Evolutionary conservation across 345 rosid genomes (phyloP), one percentile per base, ranked within the genome.

Genomic region (Clarkia xantiana): DNA sequence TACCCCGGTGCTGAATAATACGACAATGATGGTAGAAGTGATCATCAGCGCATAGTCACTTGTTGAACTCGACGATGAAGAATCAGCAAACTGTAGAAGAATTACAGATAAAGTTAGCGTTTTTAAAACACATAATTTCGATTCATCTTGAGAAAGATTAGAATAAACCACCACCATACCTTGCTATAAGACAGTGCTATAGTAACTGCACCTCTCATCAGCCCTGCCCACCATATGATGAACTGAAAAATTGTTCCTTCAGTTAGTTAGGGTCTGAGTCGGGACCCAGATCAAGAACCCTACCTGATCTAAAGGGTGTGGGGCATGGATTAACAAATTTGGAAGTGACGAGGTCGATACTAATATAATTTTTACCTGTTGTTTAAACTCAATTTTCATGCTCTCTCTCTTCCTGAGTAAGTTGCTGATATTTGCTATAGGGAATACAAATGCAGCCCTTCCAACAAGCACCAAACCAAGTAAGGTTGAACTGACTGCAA

Each of bases 201-300:
- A 0, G 93, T 77, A 18, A 82, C 81, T 10, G 93, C 86, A 44
- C 93, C 86, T 77, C 93, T 70, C 80, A 79, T 69, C 10, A 82
- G 66, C 60, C 87, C 93, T 38, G 93, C 87, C 80, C 87, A 82
- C 93, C 87, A 79, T 66, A 77, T 77, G 49, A 77, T 68, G 53
- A 79, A 75, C 93, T 82, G 75, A 56, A 43, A 23, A 57, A 10
- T 5, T 7, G 56, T 23, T 20, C 66, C 59, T 40, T 12, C 23
- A 8, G 25, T 13, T 29, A 15, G 42, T 15, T 0, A 56, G 49
- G 53, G 43, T 29, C 9, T 29, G 36, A 29, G 36, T 29, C 36
- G 6, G 9, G 36, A 29, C 36, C 36, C 36, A 29, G 36, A 29
- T 29, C 9, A 29, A 29, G 1, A 10, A 29, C 7, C 36, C 36